Base-by-base conservation (phyloP, 345 rosid genomes). In the Ceriops decandra region DNA sequence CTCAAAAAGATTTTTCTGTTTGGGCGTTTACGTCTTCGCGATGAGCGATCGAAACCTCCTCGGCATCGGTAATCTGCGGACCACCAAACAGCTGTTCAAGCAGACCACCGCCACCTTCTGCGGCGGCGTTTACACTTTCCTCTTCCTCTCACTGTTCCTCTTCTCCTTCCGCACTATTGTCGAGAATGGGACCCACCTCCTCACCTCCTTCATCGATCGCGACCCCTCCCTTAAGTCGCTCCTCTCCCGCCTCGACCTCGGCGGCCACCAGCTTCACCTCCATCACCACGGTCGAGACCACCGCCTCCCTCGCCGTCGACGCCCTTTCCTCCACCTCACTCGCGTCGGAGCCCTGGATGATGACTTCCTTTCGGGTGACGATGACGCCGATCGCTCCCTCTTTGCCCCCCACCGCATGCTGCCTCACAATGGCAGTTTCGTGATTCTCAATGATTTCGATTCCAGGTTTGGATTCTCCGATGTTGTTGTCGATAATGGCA, bases 271-370 rank as follows among this genome's bases (percentile, higher is more conserved):
- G 31, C 47, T 62, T 7, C 78, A 30, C 24, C 60, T 57, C 33
- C 70, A 42, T 24, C 65, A 59, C 22, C 51, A 42, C 74, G 77
- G 16, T 68, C 63, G 10, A 31, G 61, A 46, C 64, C 76, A 26
- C 22, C 79, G 35, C 63, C 74, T 21, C 63, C 80, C 62, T 66
- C 87, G 68, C 71, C 84, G 83, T 21, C 90, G 88, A 68, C 86
- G 89, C 24, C 92, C 92, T 1, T 89, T 91, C 75, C 90, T 91
- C 51, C 96, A 87, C 71, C 87, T 93, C 68, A 86, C 96, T 27
- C 92, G 92, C 64, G 87, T 87, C 27, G 96, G 95, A 16, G 85
- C 96, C 20, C 74, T 93, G 2, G 97, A 87, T 21, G 95, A 93
- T 62, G 96, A 85, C 66, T 88, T 91, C 83, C 89, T 87, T 83